These are phyloP conservation scores for Hebeloma cylindrosporum DNA, from an alignment of 768 basidiomycete species.

Conservation along the genomic window DNA sequence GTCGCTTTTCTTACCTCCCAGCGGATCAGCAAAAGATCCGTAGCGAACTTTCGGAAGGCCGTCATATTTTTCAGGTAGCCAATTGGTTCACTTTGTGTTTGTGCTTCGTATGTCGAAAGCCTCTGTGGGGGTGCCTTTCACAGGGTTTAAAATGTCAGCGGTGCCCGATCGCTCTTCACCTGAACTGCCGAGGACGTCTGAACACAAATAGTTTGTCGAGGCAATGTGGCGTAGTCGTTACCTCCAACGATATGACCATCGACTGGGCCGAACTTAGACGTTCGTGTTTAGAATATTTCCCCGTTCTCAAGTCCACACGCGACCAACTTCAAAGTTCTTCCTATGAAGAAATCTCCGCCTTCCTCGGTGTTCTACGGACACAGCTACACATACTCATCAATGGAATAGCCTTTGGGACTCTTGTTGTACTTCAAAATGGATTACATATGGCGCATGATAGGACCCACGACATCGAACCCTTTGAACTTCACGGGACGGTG, in stretches of 20 bases:
- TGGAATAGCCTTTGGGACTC: conserved; percentile 64
- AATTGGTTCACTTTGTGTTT: conserved; percentile 76
- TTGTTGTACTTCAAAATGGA: conserved; percentile 48
- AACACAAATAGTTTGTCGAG: too few relatives aligned
- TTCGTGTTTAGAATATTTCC: conserved; percentile 58
- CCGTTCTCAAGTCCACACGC: conserved; percentile 41
- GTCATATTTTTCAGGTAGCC: conserved; percentile 55
- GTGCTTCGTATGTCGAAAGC: conserved; percentile 64
- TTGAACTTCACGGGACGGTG: conserved; percentile 62
- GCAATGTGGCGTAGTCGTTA: conserved; percentile 41
- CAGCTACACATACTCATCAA: conserved; percentile 68
- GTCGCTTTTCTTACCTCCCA: conserved; percentile 56
- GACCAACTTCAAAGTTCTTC: conserved; percentile 47
- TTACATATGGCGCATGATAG: conserved; percentile 27
- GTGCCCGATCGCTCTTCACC: conserved; percentile 65
- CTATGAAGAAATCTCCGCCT: conserved; percentile 71
- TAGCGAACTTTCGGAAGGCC: conserved; percentile 25
- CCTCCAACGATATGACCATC: conserved; percentile 51
- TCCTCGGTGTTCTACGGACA: conserved; percentile 58
- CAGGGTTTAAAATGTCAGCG: conserved; percentile 66
- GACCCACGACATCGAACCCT: conserved; percentile 43
- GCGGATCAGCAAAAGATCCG: conserved; percentile 27
- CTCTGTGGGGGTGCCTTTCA: conserved; percentile 68
- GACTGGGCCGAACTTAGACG: conserved; percentile 50
- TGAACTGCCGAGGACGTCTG: conserved; percentile 51